Evolutionary conservation across 2,329 filamentous ascomycete genomes (phyloP).

Genomic region (Colletotrichum ledebouriae): DNA sequence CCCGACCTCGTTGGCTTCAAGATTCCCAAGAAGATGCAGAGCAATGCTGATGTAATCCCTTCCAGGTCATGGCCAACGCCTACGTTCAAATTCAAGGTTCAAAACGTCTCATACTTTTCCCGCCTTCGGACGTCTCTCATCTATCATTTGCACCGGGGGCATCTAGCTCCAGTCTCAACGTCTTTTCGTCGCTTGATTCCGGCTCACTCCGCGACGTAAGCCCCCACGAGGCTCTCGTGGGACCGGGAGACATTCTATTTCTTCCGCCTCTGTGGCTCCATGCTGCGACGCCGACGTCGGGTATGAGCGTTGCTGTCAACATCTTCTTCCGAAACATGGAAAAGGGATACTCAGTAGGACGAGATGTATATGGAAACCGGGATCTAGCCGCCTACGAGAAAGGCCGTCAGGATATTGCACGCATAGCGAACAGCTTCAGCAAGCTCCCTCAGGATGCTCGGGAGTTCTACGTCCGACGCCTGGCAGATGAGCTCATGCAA

Average conservation of each 20-base stretch:
- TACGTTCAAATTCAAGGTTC: slow-evolving; percentile 83
- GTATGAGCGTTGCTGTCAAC: slow-evolving; percentile 84
- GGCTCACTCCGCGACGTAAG: slow-evolving; percentile 62
- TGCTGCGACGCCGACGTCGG: slow-evolving; percentile 71
- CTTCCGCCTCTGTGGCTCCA: slow-evolving; percentile 89
- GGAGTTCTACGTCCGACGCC: slow-evolving; percentile 80
- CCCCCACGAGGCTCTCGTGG: slow-evolving; percentile 75
- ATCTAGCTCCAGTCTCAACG: slow-evolving; percentile 83
- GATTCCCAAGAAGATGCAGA: neutral
- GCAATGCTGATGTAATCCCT: slow-evolving; percentile 11
- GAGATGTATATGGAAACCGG: slow-evolving; percentile 89
- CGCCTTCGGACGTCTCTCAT: slow-evolving; percentile 78
- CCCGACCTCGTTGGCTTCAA: neutral
- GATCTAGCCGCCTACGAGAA: slow-evolving; percentile 89
- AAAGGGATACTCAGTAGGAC: slow-evolving; percentile 76
- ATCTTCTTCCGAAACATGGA: slow-evolving; percentile 85
- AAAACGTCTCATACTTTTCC: slow-evolving; percentile 83
- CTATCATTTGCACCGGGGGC: slow-evolving; percentile 81
- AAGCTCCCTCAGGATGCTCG: slow-evolving; percentile 74
- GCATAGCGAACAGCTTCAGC: slow-evolving; percentile 74
- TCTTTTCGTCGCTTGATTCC: slow-evolving; percentile 68
- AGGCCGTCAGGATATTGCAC: slow-evolving; percentile 78
- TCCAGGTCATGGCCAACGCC: slow-evolving; percentile 85
- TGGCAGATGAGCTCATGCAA: slow-evolving; percentile 75
- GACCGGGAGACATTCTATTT: slow-evolving; percentile 82